These are phyloP conservation scores for Cornus florida DNA, from an alignment of 148 eudicot species.

Conservation along the genomic window DNA sequence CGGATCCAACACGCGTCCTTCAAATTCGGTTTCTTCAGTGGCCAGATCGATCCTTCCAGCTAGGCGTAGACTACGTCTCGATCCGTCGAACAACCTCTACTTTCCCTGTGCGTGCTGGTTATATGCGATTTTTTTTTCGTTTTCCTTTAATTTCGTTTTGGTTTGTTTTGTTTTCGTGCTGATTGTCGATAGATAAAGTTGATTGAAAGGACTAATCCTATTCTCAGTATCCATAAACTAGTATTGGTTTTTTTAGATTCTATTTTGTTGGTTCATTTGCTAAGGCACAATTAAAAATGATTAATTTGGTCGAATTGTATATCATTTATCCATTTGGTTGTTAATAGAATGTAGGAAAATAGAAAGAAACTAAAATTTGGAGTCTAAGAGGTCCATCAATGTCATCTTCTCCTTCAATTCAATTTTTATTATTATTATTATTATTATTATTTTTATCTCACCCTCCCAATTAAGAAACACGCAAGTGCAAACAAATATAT, in stretches of 20 bases:
- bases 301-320: background rate
- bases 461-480: background rate
- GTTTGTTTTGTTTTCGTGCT: background rate
- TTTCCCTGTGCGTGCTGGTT: constrained; percentile 57
- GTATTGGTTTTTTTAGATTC: background rate
- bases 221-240: background rate
- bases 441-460: too few species aligned
- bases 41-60: constrained; percentile 68
- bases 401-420: background rate
- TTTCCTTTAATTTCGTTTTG: background rate
- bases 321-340: background rate
- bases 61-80: constrained; percentile 66
- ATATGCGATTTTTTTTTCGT: background rate
- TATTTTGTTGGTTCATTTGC: background rate
- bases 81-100: constrained; percentile 77
- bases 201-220: background rate
- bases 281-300: too few species aligned
- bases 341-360: background rate
- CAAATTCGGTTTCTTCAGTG: constrained; percentile 52
- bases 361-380: background rate
- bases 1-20: constrained; percentile 19
- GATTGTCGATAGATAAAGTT: background rate
- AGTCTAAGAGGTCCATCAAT: background rate
- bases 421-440: too few species aligned
- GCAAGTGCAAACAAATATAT: background rate